Base-by-base conservation (phyloP, 768 basidiomycete genomes). In the Tylopilus rubrobrunneus region DNA sequence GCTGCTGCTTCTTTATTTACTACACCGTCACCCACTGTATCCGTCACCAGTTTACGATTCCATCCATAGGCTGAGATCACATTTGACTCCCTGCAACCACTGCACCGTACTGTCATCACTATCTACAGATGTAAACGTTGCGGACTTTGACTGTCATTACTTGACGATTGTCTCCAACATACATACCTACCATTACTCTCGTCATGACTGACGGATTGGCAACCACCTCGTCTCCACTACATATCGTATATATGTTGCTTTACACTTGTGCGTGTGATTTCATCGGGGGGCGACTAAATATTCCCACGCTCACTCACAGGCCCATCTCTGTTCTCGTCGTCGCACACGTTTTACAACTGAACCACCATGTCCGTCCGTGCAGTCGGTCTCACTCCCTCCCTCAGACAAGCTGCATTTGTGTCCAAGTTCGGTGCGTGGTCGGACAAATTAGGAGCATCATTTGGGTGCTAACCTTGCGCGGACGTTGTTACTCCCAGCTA, bases 341-440 rank as follows among this genome's bases (percentile, higher is more conserved):
- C 33, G 25, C 39, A 40, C 37, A 36, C 36, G 31, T 7, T 10
- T 47, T 46, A 17, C 43, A 54, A 49, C 52, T 46, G 39, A 67
- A 69, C 55, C 43, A 65, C 74, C 71, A 73, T 73, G 68, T 72
- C 72, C 55, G 53, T 68, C 44, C 79, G 84, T 68, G 78, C 76
- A 40, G 67, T 87, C 47, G 85, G 86, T 52, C 70, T 88, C 43
- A 76, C 80, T 23, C 71, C 83, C 17, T 74, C 80, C 19, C 68
- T 88, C 51, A 79, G 81, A 65, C 78, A 74, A 55, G 73, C 76
- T 19, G 74, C 74, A 0, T 76, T 86, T 55, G 50, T 61, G 41
- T 62, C 64, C 25, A 69, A 58, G 37, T 43, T 64, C 46, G 61
- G 73, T 68, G 43, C 36, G 72, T 68, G 33, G 27, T 19, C 1